Percentiles rank a stretch among this genome's conserved stretches.
Evolutionary conservation across 2,329 filamentous ascomycete species (phyloP).

Genomic region (Ceratocystis albifundus): DNA sequence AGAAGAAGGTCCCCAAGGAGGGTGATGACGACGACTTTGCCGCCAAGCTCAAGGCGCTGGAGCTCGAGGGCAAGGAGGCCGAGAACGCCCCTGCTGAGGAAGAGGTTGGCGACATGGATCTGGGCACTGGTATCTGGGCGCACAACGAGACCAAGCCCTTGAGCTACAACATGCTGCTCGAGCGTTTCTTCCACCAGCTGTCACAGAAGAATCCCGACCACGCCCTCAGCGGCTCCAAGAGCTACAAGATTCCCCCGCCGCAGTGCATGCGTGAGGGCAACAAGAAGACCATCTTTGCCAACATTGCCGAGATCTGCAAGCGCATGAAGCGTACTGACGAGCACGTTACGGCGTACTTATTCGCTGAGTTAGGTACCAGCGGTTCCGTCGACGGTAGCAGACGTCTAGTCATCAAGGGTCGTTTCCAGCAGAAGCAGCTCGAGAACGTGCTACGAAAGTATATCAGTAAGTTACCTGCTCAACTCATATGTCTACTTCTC

Average conservation of each 20-base stretch:
- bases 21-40: constrained; percentile 52
- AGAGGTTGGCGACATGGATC: constrained; percentile 66
- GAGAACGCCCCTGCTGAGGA: constrained; percentile 42
- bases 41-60: constrained; percentile 50
- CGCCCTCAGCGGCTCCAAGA: constrained; percentile 75
- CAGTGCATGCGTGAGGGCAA: constrained; percentile 99
- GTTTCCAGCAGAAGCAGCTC: constrained; percentile 99
- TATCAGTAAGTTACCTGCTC: constrained; percentile 53
- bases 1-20: constrained; percentile 39
- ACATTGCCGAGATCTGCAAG: constrained; percentile 97
- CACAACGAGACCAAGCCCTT: constrained; percentile 70
- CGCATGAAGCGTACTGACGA: constrained; percentile 98
- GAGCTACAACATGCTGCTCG: constrained; percentile 73
- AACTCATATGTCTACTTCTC: not conserved
- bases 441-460: constrained; percentile 94
- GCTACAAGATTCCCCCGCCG: constrained; percentile 97
- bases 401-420: constrained; percentile 94
- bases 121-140: constrained; percentile 80
- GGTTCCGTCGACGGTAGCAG: constrained; percentile 89
- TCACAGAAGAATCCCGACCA: constrained; percentile 96
- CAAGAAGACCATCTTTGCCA: constrained; percentile 99
- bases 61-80: constrained; percentile 53
- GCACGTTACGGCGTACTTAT: constrained; percentile 92
- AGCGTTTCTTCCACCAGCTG: constrained; percentile 87
- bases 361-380: constrained; percentile 94